phyloP scores from a whole-genome alignment of 495 filamentous ascomycete species.

The Penicillium dipodomyicola region DNA sequence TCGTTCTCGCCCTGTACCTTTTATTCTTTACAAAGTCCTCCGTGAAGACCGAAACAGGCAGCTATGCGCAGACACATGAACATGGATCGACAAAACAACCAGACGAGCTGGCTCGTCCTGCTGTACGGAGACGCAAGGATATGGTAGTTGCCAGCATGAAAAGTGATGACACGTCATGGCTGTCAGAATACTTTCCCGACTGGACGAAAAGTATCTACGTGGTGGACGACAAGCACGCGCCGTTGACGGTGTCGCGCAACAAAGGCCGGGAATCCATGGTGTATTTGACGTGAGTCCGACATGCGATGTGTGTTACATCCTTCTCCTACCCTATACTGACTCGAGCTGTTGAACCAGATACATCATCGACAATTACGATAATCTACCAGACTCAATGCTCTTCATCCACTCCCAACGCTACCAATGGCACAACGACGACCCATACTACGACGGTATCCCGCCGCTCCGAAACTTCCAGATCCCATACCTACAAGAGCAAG shows the following conservation, averaged over 20 bases:
- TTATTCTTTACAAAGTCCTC: constrained; percentile 34
- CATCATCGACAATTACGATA: constrained; percentile 64
- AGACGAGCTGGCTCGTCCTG: constrained; percentile 33
- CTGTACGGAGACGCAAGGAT: constrained; percentile 34
- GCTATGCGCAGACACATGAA: constrained; percentile 25
- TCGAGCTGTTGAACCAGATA: constrained; percentile 36
- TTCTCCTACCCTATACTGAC: background rate
- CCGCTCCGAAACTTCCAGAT: constrained; percentile 54
- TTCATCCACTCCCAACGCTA: constrained; percentile 62
- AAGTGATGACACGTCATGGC: constrained; percentile 55
- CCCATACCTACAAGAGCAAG: constrained; percentile 51
- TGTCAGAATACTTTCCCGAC: constrained; percentile 47
- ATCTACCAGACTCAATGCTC: constrained; percentile 55
- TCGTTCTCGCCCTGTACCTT: constrained; percentile 41
- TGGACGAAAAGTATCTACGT: constrained; percentile 54
- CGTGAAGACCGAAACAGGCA: constrained; percentile 17
- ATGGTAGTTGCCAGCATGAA: constrained; percentile 56
- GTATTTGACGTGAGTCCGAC: constrained; percentile 54
- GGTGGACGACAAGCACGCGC: constrained; percentile 46
- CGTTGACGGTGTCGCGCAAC: constrained; percentile 48
- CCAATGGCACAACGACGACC: constrained; percentile 62
- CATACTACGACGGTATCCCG: constrained; percentile 48
- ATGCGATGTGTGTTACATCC: background rate
- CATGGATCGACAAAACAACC: constrained; percentile 14
- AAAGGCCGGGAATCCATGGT: constrained; percentile 61